Conservation (phyloP, 768 basidiomycete genomes). For the Amanita rubescens region DNA sequence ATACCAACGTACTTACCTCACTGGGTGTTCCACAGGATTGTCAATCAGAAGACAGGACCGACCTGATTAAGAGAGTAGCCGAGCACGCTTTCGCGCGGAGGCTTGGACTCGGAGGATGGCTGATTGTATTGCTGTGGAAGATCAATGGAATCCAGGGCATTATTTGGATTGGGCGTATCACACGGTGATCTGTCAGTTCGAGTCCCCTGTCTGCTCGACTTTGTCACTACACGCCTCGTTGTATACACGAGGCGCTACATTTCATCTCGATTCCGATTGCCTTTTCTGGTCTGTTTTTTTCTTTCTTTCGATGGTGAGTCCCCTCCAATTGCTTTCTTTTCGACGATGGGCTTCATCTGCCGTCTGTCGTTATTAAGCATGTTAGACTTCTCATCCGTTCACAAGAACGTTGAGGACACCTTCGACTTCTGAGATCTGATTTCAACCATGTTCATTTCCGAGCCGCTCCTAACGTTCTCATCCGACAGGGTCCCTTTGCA, state of each 20-base stretch:
- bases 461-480: background rate
- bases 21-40: slow-evolving; percentile 1
- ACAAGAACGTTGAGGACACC: slow-evolving; percentile 32
- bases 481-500: background rate
- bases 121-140: background rate
- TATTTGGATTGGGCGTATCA: background rate
- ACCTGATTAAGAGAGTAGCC: slow-evolving; percentile 1
- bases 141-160: slow-evolving; percentile 6
- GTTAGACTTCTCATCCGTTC: slow-evolving; percentile 44
- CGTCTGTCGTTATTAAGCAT: slow-evolving; percentile 32
- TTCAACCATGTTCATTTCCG: slow-evolving; percentile 2
- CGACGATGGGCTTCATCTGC: slow-evolving; percentile 34
- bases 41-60: slow-evolving; percentile 1
- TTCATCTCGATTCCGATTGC: background rate
- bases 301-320: background rate
- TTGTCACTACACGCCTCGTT: slow-evolving; percentile 26
- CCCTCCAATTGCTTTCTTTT: background rate
- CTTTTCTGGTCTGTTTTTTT: background rate
- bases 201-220: slow-evolving; percentile 7
- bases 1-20: slow-evolving; percentile 6
- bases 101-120: background rate
- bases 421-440: slow-evolving; percentile 28
- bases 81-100: slow-evolving; percentile 3
- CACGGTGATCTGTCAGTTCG: slow-evolving; percentile 7
- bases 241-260: slow-evolving; percentile 31